Evolutionary conservation across 805 yeast species (phyloP).

Genomic region (Cyberlindnera euphorbiiphila): DNA sequence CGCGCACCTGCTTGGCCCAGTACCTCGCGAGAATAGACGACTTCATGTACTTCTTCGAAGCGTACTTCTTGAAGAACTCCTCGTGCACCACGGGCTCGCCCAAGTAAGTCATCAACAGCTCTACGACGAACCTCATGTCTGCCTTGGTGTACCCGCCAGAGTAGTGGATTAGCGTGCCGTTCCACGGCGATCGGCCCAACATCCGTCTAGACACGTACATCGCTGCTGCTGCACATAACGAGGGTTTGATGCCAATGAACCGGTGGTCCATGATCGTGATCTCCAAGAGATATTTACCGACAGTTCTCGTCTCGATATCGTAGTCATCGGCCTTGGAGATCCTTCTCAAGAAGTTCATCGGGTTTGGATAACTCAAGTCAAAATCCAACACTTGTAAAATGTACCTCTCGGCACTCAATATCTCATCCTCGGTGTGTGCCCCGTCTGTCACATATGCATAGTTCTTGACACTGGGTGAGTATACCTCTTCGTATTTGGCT

Average conservation of each 20-base stretch:
- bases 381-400: slow-evolving; percentile 69
- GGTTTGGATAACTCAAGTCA: slow-evolving; percentile 80
- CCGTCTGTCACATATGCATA: slow-evolving; percentile 89
- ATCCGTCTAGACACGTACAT: slow-evolving; percentile 79
- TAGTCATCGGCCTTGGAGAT: slow-evolving; percentile 89
- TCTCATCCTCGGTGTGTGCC: slow-evolving; percentile 74
- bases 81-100: slow-evolving; percentile 81
- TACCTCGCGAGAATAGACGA: slow-evolving; percentile 76
- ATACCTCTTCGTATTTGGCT: slow-evolving; percentile 91
- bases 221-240: slow-evolving; percentile 80
- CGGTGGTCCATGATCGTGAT: slow-evolving; percentile 70
- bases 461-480: slow-evolving; percentile 78
- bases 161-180: slow-evolving; percentile 81
- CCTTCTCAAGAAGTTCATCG: slow-evolving; percentile 84
- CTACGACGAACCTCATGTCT: slow-evolving; percentile 68
- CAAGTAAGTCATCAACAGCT: slow-evolving; percentile 70
- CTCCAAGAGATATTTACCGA: slow-evolving; percentile 82
- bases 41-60: slow-evolving; percentile 82
- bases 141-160: slow-evolving; percentile 82
- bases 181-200: slow-evolving; percentile 69
- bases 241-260: slow-evolving; percentile 71
- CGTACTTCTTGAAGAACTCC: slow-evolving; percentile 90
- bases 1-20: slow-evolving; percentile 55
- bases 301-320: slow-evolving; percentile 76
- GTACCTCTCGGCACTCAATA: slow-evolving; percentile 77